Evolutionary conservation across 129 eudicot species (phyloP), one percentile per base, ranked within the genome.

Genomic region (Smallanthus sonchifolius): DNA sequence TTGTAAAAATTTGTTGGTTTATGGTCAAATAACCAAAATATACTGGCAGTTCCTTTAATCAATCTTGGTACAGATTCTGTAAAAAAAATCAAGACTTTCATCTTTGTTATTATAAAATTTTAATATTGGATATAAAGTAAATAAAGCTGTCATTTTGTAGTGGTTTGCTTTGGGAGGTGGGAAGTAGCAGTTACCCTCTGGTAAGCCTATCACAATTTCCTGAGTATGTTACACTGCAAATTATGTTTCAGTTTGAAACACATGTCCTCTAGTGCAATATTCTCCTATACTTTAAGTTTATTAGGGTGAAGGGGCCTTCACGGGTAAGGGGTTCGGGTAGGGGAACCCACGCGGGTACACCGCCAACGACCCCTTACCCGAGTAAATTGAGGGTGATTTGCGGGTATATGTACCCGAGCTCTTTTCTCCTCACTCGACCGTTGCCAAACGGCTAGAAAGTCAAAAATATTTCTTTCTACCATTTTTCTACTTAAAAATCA

Each of bases 151-250:
- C 30, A 47, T 17, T 69, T 44, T 47, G 43, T 47, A 15, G 57
- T 68, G 73, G 37, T 32, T 45, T 30, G 28, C 32, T 52, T 72
- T 72, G 76, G 52, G 54, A 72, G 52, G 54, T 55, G 76, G 66
- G 76, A 72, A 72, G 52, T 28, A 55, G 67, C 67, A 55, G 67
- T 71, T 37, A 54, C 52, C 76, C 66, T 37, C 51, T 71, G 64
- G 64, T 57, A 51, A 70, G 65, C 65, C 64, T 70, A 37, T 70
- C 52, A 71, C 76, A 55, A 55, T 54, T n/a, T 49, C 10, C 8
- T 70, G 51, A 10, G 2, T 24, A 70, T 51, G 62, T 17, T 6
- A 52, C 36, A 70, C 10, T 51, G 35, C 35, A 70, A 35, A 34
- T 20, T 47, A 10, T 15, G 19, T 14, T 55, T 13, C 60, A 20